Percentiles rank a stretch among this genome's conserved stretches.
phyloP scores from a whole-genome alignment of 768 basidiomycete species.

The Krasilnikovozyma curviuscula region DNA sequence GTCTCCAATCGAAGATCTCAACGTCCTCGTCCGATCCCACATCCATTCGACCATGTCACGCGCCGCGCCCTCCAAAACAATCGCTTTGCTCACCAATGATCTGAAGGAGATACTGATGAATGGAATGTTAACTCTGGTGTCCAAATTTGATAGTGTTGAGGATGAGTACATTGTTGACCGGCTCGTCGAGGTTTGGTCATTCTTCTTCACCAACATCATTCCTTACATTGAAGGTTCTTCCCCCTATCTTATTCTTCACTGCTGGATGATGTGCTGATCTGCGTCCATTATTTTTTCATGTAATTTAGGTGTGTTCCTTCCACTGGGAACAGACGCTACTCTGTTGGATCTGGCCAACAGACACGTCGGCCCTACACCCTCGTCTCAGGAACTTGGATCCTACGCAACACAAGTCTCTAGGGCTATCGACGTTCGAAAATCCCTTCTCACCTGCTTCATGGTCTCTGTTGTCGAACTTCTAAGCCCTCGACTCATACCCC shows the following conservation, averaged over 20 bases:
- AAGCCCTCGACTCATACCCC: not conserved
- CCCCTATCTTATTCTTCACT: not conserved
- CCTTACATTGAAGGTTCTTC: slow-evolving; percentile 51
- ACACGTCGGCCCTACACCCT: not conserved
- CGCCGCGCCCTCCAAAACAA: slow-evolving; percentile 40
- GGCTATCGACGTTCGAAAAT: slow-evolving; percentile 6
- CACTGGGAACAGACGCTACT: slow-evolving; percentile 13
- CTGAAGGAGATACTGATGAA: slow-evolving; percentile 61
- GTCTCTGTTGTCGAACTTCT: slow-evolving; percentile 6
- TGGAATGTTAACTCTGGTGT: slow-evolving; percentile 82
- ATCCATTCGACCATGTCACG: slow-evolving; percentile 53
- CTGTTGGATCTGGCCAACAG: not conserved
- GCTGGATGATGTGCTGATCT: not conserved
- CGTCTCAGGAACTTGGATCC: not conserved
- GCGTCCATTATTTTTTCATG: not conserved
- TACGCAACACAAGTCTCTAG: not conserved
- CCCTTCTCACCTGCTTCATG: slow-evolving; percentile 10
- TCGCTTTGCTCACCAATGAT: slow-evolving; percentile 55
- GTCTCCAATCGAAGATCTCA: slow-evolving; percentile 78
- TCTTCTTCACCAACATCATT: slow-evolving; percentile 79
- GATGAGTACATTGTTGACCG: slow-evolving; percentile 58
- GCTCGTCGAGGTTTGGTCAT: slow-evolving; percentile 73
- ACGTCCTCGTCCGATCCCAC: slow-evolving; percentile 57
- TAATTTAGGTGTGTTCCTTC: slow-evolving; percentile 20
- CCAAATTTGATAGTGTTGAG: slow-evolving; percentile 54